Evolutionary conservation across 2,329 filamentous ascomycete species (phyloP), one percentile per base, ranked within the genome.

Genomic region (Emmonsia crescens): DNA sequence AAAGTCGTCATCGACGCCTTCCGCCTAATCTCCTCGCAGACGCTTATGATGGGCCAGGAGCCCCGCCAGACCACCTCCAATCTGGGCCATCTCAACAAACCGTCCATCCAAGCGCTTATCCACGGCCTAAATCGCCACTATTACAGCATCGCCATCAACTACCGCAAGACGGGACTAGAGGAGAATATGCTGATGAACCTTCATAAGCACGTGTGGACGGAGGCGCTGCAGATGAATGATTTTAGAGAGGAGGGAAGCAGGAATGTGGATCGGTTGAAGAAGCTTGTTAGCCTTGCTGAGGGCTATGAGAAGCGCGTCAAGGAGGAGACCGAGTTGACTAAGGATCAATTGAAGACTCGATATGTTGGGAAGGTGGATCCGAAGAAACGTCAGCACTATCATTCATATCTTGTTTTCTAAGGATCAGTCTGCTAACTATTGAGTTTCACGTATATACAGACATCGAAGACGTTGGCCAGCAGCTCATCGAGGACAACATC

Each of bases 181-280:
- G 95, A 99, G 82, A 97, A 96, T 77, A 99, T 99, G 94, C 78
- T 99, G 71, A 99, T 99, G 95, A 99, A 99, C 75, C 80, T 99
- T 67, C 94, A 99, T 83, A 99, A 99, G 82, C 94, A 97, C 69
- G 92, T 96, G 52, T 99, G 94, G 94, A 99, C 95, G 0, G 94
- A 99, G 76, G 94, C 93, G 5, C 77, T 99, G 66, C 86, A 96
- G 74, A 97, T 99, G 91, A 89, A 93, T 64, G 92, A 97, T 76
- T 99, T 99, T 82, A 84, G 87, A 66, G 80, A 85, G 62, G 93
- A 97, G 73, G 90, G 87, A 61, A 81, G 86, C 66, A 85, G 89
- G 74, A 99, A 96, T 74, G 89, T 92, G 74, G 92, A 96, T 61
- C 85, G 88, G 65, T 83, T 99, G 76, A 84, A 96, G 80, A 86